phyloP scores from a whole-genome alignment of 2,329 filamentous ascomycete species.

The Mariannaea elegans region DNA sequence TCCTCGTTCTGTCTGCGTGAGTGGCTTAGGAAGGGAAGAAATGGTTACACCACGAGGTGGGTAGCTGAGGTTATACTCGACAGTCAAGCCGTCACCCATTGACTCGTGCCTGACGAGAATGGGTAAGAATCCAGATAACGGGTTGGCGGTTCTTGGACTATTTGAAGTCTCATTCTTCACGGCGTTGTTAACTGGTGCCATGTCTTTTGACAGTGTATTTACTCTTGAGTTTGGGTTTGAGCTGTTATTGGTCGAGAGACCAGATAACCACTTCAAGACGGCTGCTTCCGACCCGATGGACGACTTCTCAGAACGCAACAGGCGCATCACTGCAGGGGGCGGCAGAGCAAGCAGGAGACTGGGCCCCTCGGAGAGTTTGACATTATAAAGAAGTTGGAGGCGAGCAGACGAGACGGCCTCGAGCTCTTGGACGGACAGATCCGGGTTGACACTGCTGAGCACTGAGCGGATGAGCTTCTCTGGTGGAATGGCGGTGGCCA shows the following conservation, averaged over 20 bases:
- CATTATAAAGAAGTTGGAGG: conserved; percentile 53
- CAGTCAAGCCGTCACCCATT: conserved; percentile 37
- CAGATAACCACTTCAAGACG: conserved; percentile 56
- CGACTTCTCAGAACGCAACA: conserved; percentile 58
- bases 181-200: conserved; percentile 1
- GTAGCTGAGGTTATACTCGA: conserved; percentile 55
- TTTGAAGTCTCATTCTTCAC: neutral
- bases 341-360: conserved; percentile 53
- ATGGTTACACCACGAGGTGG: conserved; percentile 51
- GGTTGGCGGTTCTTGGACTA: conserved; percentile 6
- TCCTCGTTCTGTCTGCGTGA: conserved; percentile 47
- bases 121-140: conserved; percentile 49
- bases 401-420: conserved; percentile 47
- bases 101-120: conserved; percentile 51
- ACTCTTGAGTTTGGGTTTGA: conserved; percentile 5
- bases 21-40: conserved; percentile 44
- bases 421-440: conserved; percentile 36
- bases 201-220: conserved; percentile 21
- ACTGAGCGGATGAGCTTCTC: conserved; percentile 39
- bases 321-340: conserved; percentile 52
- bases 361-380: conserved; percentile 53
- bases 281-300: conserved; percentile 55
- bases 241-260: conserved; percentile 11
- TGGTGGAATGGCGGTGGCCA: conserved; percentile 34
- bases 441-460: conserved; percentile 35